phyloP scores from a whole-genome alignment of 495 filamentous ascomycete genomes.

The Talaromyces borbonicus region DNA sequence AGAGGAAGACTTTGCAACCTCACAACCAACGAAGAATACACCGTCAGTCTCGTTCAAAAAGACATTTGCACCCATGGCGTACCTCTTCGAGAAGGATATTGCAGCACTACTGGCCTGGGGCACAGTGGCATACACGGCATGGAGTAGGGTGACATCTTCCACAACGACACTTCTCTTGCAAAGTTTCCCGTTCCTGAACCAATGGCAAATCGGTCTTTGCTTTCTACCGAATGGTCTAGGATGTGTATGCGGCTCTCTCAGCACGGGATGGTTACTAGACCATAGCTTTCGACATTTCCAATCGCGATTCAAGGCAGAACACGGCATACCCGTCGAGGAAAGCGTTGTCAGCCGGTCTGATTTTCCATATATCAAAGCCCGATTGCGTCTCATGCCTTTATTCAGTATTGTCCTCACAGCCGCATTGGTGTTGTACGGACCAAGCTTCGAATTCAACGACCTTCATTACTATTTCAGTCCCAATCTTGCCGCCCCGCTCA shows the following conservation, averaged over 20 bases:
- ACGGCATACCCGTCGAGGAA: slow-evolving; percentile 6
- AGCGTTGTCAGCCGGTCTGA: slow-evolving; percentile 1
- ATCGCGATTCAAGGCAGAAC: slow-evolving; percentile 7
- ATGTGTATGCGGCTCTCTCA: slow-evolving; percentile 12
- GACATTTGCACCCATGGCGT: slow-evolving; percentile 11
- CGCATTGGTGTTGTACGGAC: slow-evolving; percentile 13
- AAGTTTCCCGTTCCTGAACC: slow-evolving; percentile 10
- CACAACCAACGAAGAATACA: slow-evolving; percentile 14
- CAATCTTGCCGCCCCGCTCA: slow-evolving; percentile 3
- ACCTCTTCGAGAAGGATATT: slow-evolving; percentile 18
- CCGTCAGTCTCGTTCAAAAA: slow-evolving; percentile 18
- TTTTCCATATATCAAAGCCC: slow-evolving; percentile 13
- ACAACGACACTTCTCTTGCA: slow-evolving; percentile 17
- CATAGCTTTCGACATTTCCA: slow-evolving; percentile 9
- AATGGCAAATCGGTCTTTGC: slow-evolving; percentile 12
- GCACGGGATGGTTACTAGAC: slow-evolving; percentile 14
- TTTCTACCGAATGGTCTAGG: slow-evolving; percentile 14
- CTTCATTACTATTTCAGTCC: not conserved
- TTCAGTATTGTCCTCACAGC: slow-evolving; percentile 11
- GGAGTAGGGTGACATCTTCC: slow-evolving; percentile 23
- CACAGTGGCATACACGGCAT: slow-evolving; percentile 17
- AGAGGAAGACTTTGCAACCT: too few relatives aligned
- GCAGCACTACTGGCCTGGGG: slow-evolving; percentile 17
- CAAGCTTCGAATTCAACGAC: slow-evolving; percentile 16
- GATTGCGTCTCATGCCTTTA: slow-evolving; percentile 14